These are phyloP conservation scores for Insectozyma bohioensis DNA, from an alignment of 1,139 yeast species.

Conservation along the genomic window DNA sequence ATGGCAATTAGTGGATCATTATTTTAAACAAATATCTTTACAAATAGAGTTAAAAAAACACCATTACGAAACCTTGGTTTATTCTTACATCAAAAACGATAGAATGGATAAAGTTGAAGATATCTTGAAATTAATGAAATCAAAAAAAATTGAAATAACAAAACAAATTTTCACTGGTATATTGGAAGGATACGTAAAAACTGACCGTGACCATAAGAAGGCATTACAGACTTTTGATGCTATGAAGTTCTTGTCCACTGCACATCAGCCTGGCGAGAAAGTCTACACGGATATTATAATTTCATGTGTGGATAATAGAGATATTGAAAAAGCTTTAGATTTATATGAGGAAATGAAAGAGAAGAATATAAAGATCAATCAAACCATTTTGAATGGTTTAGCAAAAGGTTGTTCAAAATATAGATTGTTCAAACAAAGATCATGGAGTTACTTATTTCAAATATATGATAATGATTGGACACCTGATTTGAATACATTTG, in stretches of 20 bases:
- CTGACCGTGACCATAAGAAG: conserved; percentile 51
- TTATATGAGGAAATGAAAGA: conserved; percentile 68
- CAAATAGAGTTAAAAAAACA: conserved; percentile 11
- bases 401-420: conserved; percentile 71
- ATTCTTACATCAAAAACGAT: conserved; percentile 40
- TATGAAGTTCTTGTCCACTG: conserved; percentile 73
- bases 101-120: conserved; percentile 33
- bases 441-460: conserved; percentile 80
- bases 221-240: conserved; percentile 79
- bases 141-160: conserved; percentile 51
- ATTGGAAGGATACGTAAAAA: conserved; percentile 62
- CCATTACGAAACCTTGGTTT: conserved; percentile 33
- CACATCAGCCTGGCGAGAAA: conserved; percentile 62
- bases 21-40: conserved; percentile 18
- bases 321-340: conserved; percentile 74
- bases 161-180: conserved; percentile 61
- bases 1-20: conserved; percentile 25
- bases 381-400: conserved; percentile 57
- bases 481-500: conserved; percentile 55
- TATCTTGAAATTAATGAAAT: conserved; percentile 49
- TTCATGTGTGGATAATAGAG: conserved; percentile 58
- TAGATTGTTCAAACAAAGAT: conserved; percentile 46
- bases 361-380: conserved; percentile 29
- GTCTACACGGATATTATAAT: conserved; percentile 74
- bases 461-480: conserved; percentile 54